Base-by-base conservation (phyloP, 805 yeast species). In the Grigorovia yakushimaensis region DNA sequence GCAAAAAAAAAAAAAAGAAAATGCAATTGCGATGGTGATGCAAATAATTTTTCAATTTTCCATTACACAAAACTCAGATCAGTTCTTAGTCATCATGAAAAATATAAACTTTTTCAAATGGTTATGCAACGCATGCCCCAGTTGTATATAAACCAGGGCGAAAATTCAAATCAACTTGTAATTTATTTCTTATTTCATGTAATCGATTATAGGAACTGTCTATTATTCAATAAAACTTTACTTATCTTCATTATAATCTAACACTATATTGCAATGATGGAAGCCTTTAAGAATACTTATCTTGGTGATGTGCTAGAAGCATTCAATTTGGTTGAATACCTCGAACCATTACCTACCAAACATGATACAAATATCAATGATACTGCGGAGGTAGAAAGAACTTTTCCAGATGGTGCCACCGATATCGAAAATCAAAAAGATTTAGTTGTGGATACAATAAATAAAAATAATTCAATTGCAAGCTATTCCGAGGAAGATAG, bases 301-400 rank as follows among this genome's bases (percentile, higher is more conserved):
- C 47, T 55, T 35, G 54, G 54, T 13, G 65, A 60, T 47, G 48
- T 54, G 15, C 45, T 60, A 24, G 65, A 60, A 39, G 36, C 27
- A 17, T 47, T 52, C 15, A 46, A 52, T 11, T n/a, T 54, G 4
- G 54, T 56, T 15, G 45, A 47, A 13, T 39, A 50, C 40, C 42
- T 44, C 36, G 53, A 56, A 44, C 39, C 42, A 8, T n/a, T 43
- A 15, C 51, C 51, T 20, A 15, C 33, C 6, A 46, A 24, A 30
- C 20, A 42, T 11, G 21, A 30, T 23, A 33, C n/a, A 15, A 15
- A 15, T 33, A 33, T 17, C 19, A 17, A 36, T 15, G 15, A 42
- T 13, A 13, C 15, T 19, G 23, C 15, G 7, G 15, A 44, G 9
- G 36, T 13, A 13, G 44, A 46, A 17, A 42, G 27, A 21, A 18